phyloP scores from a whole-genome alignment of 202 grass and related monocot species.

The Tripidium arundinaceum region DNA sequence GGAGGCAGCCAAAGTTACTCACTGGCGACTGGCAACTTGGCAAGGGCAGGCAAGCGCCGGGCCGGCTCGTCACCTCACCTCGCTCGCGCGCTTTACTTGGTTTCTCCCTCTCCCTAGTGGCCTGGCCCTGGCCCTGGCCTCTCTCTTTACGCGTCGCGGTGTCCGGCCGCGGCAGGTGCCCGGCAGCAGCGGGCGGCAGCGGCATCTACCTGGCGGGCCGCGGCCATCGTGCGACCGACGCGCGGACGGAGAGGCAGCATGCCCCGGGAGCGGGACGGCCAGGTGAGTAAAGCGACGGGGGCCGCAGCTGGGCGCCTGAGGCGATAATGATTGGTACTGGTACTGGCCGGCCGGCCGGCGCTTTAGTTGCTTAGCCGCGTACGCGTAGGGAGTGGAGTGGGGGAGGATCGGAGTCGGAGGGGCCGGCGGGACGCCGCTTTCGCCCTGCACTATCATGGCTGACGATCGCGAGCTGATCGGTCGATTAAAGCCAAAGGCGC shows the following conservation, averaged over 20 bases:
- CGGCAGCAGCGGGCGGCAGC: no score
- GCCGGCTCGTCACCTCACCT: neutral
- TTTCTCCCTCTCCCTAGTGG: no score
- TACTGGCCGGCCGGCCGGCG: neutral
- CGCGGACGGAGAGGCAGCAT: no score
- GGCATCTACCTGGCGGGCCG: neutral
- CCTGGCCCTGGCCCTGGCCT: no score
- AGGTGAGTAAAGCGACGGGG: constrained; percentile 26
- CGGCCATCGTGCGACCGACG: neutral
- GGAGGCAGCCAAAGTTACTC: no score
- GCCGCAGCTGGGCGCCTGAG: neutral
- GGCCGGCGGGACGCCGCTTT: constrained; percentile 35
- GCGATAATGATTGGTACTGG: constrained; percentile 26
- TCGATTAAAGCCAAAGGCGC: constrained; percentile 30
- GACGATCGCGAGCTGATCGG: constrained; percentile 16
- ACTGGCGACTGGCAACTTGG: no score
- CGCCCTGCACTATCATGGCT: constrained; percentile 48
- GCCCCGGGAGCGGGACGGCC: neutral
- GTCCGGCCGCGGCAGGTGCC: no score
- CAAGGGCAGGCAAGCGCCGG: no score
- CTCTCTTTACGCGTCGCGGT: no score
- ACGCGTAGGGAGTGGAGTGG: neutral
- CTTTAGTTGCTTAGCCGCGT: constrained; percentile 39
- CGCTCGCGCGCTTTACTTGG: neutral
- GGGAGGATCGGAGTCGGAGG: neutral